phyloP scores from a whole-genome alignment of 169 alveolate species.

The Eimeria tenella region DNA sequence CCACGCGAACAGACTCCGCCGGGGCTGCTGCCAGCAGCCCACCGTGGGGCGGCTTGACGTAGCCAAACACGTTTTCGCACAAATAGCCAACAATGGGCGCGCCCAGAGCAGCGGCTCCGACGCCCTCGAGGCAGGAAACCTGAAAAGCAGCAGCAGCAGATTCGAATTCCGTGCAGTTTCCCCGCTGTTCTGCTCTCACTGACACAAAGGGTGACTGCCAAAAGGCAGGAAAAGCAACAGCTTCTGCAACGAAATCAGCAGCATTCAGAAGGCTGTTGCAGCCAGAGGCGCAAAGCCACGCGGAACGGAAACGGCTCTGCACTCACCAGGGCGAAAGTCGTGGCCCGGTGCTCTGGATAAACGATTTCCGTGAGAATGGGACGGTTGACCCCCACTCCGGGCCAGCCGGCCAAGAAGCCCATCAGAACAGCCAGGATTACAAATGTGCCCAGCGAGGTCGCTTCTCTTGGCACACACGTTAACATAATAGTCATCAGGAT shows the following conservation, averaged over 20 bases:
- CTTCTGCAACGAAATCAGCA: background rate
- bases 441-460: slow-evolving; percentile 80
- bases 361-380: slow-evolving; percentile 92
- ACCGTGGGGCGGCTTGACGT: slow-evolving; percentile 67
- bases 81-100: slow-evolving; percentile 91
- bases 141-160: slow-evolving; percentile 43
- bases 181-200: too few relatives aligned
- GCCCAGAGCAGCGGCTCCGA: slow-evolving; percentile 89
- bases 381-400: slow-evolving; percentile 92
- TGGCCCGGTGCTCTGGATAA: slow-evolving; percentile 91
- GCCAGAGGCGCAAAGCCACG: too few relatives aligned
- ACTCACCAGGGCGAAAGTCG: slow-evolving; percentile 87
- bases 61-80: slow-evolving; percentile 91
- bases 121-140: slow-evolving; percentile 91
- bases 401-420: slow-evolving; percentile 90
- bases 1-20: slow-evolving; percentile 82
- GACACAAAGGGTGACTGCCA: background rate
- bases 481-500: slow-evolving; percentile 83
- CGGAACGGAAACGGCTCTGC: background rate
- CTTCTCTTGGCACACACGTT: slow-evolving; percentile 80
- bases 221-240: background rate
- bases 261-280: too few relatives aligned
- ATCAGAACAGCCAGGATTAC: slow-evolving; percentile 83
- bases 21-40: slow-evolving; percentile 8
- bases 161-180: too few relatives aligned